Conservation (phyloP, 148 eudicot species). For the Hydrangea macrophylla region DNA sequence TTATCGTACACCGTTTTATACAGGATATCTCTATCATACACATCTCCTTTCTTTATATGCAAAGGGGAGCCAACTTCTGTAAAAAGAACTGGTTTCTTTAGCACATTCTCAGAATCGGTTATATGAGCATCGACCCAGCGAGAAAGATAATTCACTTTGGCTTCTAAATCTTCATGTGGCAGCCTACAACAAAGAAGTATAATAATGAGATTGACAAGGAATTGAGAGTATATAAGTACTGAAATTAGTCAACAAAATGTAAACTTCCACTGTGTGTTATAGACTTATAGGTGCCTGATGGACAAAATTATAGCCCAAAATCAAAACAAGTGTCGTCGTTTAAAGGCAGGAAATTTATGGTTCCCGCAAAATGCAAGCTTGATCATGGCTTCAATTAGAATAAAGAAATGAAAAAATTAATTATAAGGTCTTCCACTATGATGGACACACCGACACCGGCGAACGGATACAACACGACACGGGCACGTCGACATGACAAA, state of each 20-base stretch:
- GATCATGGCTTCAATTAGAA: background rate
- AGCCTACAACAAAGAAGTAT: conserved; percentile 24
- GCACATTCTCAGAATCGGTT: conserved; percentile 29
- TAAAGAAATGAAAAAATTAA: too few relatives aligned
- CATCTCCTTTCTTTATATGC: conserved; percentile 19
- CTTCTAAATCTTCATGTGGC: conserved; percentile 32
- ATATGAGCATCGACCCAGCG: conserved; percentile 51
- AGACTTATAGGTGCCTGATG: background rate
- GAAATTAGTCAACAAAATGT: background rate
- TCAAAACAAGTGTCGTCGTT: background rate
- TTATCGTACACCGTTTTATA: conserved; percentile 34
- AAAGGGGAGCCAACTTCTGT: conserved; percentile 51
- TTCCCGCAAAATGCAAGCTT: conserved; percentile 19
- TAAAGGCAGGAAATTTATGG: background rate
- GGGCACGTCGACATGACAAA: too few relatives aligned
- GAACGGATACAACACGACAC: too few relatives aligned
- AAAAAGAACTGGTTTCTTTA: conserved; percentile 55
- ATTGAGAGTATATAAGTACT: background rate
- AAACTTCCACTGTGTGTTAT: background rate
- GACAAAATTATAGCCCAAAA: background rate
- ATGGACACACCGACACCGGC: too few relatives aligned
- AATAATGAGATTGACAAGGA: conserved; percentile 18
- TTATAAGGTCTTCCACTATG: too few relatives aligned
- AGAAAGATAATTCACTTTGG: conserved; percentile 32
- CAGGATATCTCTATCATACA: conserved; percentile 28